Percentiles rank a stretch among this genome's conserved stretches.
Conservation (phyloP, 2,329 filamentous ascomycete genomes). For the Aspergillus costaricaensis region DNA sequence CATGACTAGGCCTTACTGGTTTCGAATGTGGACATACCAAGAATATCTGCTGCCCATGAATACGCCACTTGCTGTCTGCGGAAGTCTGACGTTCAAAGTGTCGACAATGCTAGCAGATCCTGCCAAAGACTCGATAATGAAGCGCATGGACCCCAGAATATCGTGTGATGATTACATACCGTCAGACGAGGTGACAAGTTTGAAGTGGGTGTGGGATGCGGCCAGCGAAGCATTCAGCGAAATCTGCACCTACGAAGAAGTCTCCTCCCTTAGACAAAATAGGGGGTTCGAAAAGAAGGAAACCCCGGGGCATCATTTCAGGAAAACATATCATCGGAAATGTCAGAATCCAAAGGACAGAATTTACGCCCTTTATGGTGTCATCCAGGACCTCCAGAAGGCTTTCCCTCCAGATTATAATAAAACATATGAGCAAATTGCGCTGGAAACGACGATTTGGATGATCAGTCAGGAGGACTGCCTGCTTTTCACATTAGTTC, state of each 20-base stretch:
- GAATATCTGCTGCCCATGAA: not conserved
- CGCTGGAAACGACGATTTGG: not conserved
- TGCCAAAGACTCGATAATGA: too few relatives aligned
- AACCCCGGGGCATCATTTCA: too few relatives aligned
- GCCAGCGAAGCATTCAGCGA: too few relatives aligned
- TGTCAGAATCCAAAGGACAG: not conserved
- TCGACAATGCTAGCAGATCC: not conserved
- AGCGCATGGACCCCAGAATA: too few relatives aligned
- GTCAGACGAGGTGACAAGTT: too few relatives aligned
- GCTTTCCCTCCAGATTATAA: not conserved
- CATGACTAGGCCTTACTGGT: not conserved
- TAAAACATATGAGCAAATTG: not conserved
- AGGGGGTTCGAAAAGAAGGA: too few relatives aligned
- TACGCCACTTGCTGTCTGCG: not conserved
- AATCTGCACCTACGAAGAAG: too few relatives aligned
- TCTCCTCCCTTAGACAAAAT: too few relatives aligned
- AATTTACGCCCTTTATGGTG: not conserved
- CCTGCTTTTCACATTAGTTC: rapidly evolving
- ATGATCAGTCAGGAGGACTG: not conserved
- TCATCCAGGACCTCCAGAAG: not conserved
- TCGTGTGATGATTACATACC: too few relatives aligned
- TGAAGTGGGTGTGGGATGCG: too few relatives aligned
- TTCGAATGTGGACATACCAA: not conserved
- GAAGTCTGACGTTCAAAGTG: rapidly evolving
- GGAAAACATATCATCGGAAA: not conserved